Evolutionary conservation across 495 filamentous ascomycete species (phyloP).

Genomic region (Tuber indicum): DNA sequence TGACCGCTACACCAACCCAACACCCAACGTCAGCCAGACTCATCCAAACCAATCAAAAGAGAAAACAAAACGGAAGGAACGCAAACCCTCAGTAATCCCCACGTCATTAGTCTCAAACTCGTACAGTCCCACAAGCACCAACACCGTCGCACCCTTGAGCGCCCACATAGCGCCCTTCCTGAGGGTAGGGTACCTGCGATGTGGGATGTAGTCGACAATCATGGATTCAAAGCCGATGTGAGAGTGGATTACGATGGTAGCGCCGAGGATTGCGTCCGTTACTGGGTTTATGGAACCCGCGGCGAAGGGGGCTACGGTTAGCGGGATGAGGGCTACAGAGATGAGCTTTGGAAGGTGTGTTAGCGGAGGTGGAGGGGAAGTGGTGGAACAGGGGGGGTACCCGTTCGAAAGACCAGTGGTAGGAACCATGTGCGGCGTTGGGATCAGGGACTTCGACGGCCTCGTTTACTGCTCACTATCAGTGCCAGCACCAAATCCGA

Average conservation of each 20-base stretch:
- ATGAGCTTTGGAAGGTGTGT: conserved; percentile 47
- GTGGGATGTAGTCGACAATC: conserved; percentile 87
- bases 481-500: conserved; percentile 5
- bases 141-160: conserved; percentile 67
- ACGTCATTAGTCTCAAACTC: conserved; percentile 99
- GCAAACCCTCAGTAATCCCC: conserved; percentile 67
- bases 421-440: conserved; percentile 75
- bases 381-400: conserved; percentile 43
- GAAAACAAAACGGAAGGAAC: background rate
- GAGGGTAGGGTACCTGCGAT: conserved; percentile 59
- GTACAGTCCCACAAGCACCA: conserved; percentile 83
- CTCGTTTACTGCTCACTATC: conserved; percentile 67
- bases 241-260: conserved; percentile 77
- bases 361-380: background rate
- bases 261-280: conserved; percentile 78
- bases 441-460: conserved; percentile 65
- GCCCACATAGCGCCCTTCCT: conserved; percentile 63
- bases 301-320: conserved; percentile 86
- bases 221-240: conserved; percentile 85
- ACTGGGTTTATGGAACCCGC: conserved; percentile 82
- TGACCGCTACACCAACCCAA: conserved; percentile 13
- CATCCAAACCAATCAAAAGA: background rate
- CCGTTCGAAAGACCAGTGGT: conserved; percentile 97
- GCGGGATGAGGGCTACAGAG: conserved; percentile 68
- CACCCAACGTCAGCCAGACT: background rate